Conservation (phyloP, 108 stramenopile species). For the Tribonema minus region DNA sequence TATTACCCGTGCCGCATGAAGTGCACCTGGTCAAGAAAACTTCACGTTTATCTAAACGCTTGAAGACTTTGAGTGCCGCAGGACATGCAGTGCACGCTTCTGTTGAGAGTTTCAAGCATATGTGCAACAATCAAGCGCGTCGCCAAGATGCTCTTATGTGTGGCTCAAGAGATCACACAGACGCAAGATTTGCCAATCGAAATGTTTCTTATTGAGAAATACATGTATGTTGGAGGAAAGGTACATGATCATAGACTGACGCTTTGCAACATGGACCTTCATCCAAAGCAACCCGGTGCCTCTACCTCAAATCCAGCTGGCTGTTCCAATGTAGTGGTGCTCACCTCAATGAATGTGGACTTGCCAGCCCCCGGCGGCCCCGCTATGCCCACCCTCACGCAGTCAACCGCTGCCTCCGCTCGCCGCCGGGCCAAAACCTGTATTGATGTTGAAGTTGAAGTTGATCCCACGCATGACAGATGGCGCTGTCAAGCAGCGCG, state of each 20-base stretch:
- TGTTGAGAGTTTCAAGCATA: too few species aligned
- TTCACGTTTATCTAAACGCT: too few species aligned
- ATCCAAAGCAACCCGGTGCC: background rate
- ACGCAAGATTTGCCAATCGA: background rate
- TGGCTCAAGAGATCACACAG: background rate
- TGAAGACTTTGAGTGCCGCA: too few species aligned
- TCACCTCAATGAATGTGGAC: slow-evolving; percentile 58
- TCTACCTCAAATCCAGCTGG: background rate
- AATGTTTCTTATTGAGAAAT: background rate
- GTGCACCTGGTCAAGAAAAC: too few species aligned
- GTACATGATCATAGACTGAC: background rate
- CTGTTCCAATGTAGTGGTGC: background rate
- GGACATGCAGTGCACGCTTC: too few species aligned
- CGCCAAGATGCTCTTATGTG: background rate
- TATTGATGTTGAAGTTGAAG: too few species aligned
- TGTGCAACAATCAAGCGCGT: too few species aligned
- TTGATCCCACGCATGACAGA: too few species aligned
- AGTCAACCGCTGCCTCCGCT: background rate
- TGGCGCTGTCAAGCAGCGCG: too few species aligned
- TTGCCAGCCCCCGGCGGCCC: slow-evolving; percentile 66
- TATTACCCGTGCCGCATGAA: too few species aligned
- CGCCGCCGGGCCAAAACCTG: background rate
- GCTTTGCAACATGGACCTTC: background rate
- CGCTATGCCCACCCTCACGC: slow-evolving; percentile 57
- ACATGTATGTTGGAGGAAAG: background rate